Conservation (phyloP, 2,329 filamentous ascomycete species). For the Calonectria montana region DNA sequence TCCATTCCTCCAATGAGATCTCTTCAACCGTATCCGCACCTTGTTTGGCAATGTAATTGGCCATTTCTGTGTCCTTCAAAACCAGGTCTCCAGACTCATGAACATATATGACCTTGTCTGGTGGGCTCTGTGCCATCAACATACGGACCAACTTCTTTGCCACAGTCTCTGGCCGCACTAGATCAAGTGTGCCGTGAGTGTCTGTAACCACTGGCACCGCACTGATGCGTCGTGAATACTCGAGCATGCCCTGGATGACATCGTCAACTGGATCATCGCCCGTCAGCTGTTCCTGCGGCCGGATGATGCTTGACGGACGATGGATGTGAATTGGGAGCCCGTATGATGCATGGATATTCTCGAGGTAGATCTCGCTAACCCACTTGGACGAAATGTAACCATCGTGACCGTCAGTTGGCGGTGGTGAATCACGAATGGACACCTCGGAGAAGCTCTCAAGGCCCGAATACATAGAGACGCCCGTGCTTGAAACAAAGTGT, state of each 20-base stretch:
- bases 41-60: neutral
- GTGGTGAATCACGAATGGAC: neutral
- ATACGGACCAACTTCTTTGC: neutral
- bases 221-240: neutral
- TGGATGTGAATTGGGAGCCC: neutral
- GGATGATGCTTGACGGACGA: neutral
- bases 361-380: neutral
- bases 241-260: neutral
- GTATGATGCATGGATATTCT: neutral
- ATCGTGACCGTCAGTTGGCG: neutral
- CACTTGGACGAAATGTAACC: constrained; percentile 14
- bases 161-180: neutral
- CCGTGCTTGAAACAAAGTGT: neutral
- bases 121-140: neutral
- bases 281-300: neutral
- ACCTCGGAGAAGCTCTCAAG: neutral
- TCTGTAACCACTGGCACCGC: neutral
- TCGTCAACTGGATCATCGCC: neutral
- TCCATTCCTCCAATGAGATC: constrained; percentile 9
- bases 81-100: neutral
- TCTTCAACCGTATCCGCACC: neutral
- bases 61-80: constrained; percentile 1
- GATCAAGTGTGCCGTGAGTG: neutral
- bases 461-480: neutral
- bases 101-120: neutral